phyloP scores from a whole-genome alignment of 352 stramenopile genomes.

The Peronospora farinosa region DNA sequence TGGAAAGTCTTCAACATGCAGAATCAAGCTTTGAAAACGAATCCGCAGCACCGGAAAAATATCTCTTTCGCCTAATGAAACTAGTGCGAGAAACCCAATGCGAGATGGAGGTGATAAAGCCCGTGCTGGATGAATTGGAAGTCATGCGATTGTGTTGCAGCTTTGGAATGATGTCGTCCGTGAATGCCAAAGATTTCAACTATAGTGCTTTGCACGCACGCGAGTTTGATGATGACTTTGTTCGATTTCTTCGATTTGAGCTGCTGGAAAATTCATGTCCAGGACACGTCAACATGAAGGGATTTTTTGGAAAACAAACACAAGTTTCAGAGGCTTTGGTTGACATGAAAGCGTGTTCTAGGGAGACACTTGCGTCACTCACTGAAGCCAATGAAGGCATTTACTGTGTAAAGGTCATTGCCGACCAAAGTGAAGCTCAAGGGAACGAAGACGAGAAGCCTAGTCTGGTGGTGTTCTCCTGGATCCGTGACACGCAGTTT shows the following conservation, averaged over 20 bases:
- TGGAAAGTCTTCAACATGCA: background rate
- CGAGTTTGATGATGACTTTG: conserved; percentile 66
- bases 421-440: too few relatives aligned
- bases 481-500: conserved; percentile 51
- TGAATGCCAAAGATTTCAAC: conserved; percentile 50
- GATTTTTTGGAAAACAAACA: conserved; percentile 54
- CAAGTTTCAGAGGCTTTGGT: conserved; percentile 38
- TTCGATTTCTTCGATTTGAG: conserved; percentile 44
- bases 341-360: conserved; percentile 35
- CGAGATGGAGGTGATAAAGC: conserved; percentile 63
- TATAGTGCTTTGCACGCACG: conserved; percentile 32
- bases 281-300: conserved; percentile 23
- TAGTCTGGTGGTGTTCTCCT: conserved; percentile 53
- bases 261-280: conserved; percentile 28
- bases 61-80: background rate
- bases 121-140: conserved; percentile 64
- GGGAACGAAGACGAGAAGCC: background rate
- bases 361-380: conserved; percentile 25
- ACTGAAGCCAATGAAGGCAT: conserved; percentile 37
- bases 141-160: conserved; percentile 55
- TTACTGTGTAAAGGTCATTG: conserved; percentile 32
- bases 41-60: background rate
- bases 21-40: background rate
- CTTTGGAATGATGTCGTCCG: conserved; percentile 41
- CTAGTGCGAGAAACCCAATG: conserved; percentile 14